A percentile compares a stretch with the other conserved stretches of the same genome.
These are phyloP conservation scores for Citrus reticulata DNA, from an alignment of 345 rosid genomes.

Conservation along the genomic window DNA sequence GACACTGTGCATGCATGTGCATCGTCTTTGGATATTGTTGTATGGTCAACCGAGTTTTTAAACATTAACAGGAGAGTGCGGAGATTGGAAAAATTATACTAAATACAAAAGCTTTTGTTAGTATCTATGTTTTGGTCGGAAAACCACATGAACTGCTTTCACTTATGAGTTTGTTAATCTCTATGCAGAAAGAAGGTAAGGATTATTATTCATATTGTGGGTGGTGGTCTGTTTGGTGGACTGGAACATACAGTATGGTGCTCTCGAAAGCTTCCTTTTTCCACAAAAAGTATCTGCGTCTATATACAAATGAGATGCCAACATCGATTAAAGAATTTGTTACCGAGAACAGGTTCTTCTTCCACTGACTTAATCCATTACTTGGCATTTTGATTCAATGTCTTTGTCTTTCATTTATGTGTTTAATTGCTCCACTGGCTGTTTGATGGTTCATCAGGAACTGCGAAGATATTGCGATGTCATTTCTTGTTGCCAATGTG, in stretches of 20 bases:
- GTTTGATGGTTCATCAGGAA: slow-evolving; percentile 51
- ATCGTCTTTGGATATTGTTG: neutral
- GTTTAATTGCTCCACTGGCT: slow-evolving; percentile 18
- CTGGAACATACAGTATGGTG: slow-evolving; percentile 89
- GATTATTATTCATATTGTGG: slow-evolving; percentile 65
- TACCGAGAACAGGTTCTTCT: slow-evolving; percentile 64
- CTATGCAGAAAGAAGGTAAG: slow-evolving; percentile 51
- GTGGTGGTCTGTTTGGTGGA: slow-evolving; percentile 99
- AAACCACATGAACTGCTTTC: neutral
- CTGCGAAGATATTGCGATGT: slow-evolving; percentile 99
- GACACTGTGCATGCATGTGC: neutral
- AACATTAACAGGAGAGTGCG: neutral
- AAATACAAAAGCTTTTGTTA: neutral
- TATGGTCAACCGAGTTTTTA: neutral
- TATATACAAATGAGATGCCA: slow-evolving; percentile 86
- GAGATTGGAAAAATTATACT: neutral
- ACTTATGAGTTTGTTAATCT: slow-evolving; percentile 5
- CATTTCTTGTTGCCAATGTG: slow-evolving; percentile 91
- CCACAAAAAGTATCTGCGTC: slow-evolving; percentile 83
- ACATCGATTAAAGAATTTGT: slow-evolving; percentile 68
- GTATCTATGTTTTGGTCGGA: neutral
- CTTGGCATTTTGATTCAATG: neutral
- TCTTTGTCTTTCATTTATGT: neutral
- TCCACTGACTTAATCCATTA: neutral
- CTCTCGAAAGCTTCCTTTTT: slow-evolving; percentile 97